These are phyloP conservation scores for Phytophthora pluvialis DNA, from an alignment of 352 stramenopile genomes.

Conservation along the genomic window DNA sequence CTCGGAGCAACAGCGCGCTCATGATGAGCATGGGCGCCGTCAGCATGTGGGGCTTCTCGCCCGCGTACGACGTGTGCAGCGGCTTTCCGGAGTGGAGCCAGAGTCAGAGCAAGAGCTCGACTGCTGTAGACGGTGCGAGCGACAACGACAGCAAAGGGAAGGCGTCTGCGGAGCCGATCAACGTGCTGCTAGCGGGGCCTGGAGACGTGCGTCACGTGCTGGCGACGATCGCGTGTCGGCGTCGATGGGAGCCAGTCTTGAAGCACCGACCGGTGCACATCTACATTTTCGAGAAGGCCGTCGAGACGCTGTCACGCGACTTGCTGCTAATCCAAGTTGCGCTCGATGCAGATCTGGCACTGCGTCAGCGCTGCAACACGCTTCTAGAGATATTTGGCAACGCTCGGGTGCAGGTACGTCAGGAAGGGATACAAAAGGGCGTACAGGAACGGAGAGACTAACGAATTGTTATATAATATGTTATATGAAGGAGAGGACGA, in stretches of 20 bases:
- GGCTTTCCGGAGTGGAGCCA: conserved; percentile 10
- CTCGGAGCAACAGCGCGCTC: conserved; percentile 56
- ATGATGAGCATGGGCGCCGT: conserved; percentile 84
- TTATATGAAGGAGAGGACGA: conserved; percentile 72
- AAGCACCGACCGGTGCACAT: conserved; percentile 71
- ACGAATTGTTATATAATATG: neutral
- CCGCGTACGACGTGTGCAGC: conserved; percentile 68
- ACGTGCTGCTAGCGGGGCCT: conserved; percentile 66
- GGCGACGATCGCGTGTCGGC: conserved; percentile 53
- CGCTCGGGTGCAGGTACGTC: conserved; percentile 73
- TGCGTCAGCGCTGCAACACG: conserved; percentile 88
- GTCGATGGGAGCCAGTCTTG: conserved; percentile 38
- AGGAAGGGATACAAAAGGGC: neutral
- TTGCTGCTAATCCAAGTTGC: conserved; percentile 90
- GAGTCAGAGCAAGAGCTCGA: neutral
- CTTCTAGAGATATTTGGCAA: conserved; percentile 97
- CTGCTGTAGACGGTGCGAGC: neutral
- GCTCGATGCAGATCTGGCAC: conserved; percentile 86
- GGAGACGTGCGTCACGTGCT: conserved; percentile 85
- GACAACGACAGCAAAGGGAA: conserved; percentile 16
- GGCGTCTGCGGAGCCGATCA: conserved; percentile 37
- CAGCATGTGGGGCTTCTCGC: conserved; percentile 90
- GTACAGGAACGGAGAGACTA: neutral
- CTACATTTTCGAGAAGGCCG: conserved; percentile 88
- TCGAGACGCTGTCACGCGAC: conserved; percentile 89